Percentiles rank a stretch among this genome's conserved stretches.
Conservation (phyloP, 495 filamentous ascomycete species). For the Xylaria acuta region DNA sequence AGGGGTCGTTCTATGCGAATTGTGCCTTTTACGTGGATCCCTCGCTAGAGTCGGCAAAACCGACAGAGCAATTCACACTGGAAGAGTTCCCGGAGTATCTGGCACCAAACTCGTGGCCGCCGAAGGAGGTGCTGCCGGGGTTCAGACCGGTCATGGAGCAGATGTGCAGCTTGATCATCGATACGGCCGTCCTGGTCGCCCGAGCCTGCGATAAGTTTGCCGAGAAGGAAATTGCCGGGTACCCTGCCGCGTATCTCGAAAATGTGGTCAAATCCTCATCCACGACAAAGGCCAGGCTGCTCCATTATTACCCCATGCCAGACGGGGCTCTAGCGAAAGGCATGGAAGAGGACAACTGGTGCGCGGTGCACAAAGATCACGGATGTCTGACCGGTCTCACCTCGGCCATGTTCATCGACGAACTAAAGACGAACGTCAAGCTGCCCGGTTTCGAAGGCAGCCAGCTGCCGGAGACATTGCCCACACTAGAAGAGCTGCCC, state of each 20-base stretch:
- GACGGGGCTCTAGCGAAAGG: conserved; percentile 32
- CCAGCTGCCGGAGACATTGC: conserved; percentile 43
- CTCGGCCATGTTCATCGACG: conserved; percentile 94
- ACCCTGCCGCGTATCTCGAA: conserved; percentile 80
- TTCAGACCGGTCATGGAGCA: conserved; percentile 76
- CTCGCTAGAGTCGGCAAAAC: conserved; percentile 62
- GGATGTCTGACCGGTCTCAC: conserved; percentile 94
- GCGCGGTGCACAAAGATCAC: conserved; percentile 91
- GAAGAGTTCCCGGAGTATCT: conserved; percentile 66
- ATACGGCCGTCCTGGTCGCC: conserved; percentile 86
- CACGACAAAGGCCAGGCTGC: conserved; percentile 87
- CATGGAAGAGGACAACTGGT: conserved; percentile 88
- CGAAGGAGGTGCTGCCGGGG: conserved; percentile 66
- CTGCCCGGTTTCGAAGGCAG: conserved; percentile 41
- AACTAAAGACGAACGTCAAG: conserved; percentile 59
- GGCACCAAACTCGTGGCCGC: conserved; percentile 84
- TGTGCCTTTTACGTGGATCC: conserved; percentile 88
- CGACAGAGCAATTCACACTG: conserved; percentile 62
- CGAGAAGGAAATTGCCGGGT: conserved; percentile 73
- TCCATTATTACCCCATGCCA: conserved; percentile 88
- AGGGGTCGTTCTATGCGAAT: conserved; percentile 97
- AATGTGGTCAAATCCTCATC: conserved; percentile 82
- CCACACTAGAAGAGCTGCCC: conserved; percentile 70
- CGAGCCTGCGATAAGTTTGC: conserved; percentile 87
- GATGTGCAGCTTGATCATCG: conserved; percentile 84